These are phyloP conservation scores for Camelina sativa DNA, from an alignment of 345 rosid species.

Conservation along the genomic window DNA sequence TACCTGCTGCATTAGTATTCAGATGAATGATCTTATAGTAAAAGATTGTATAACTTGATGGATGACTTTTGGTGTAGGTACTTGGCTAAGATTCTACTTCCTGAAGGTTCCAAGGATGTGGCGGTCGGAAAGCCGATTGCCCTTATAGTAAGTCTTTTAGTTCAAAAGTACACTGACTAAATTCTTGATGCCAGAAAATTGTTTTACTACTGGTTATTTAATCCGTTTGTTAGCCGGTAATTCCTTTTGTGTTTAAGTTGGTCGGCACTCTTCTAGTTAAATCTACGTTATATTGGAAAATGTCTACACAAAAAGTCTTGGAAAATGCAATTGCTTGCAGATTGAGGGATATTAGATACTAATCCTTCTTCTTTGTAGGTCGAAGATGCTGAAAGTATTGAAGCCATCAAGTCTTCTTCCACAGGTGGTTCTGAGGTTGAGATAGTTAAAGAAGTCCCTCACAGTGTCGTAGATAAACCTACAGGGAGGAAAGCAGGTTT, in stretches of 20 bases:
- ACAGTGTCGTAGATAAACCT: conserved; percentile 52
- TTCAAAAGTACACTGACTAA: conserved; percentile 22
- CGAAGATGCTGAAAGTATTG: conserved; percentile 79
- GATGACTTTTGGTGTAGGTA: conserved; percentile 42
- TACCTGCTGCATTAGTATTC: conserved; percentile 15
- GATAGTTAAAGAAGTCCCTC: conserved; percentile 52
- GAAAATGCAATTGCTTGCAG: conserved; percentile 13
- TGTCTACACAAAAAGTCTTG: conserved; percentile 12
- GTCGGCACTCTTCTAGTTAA: conserved; percentile 24
- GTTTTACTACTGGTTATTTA: conserved; percentile 8
- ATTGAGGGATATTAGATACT: conserved; percentile 31
- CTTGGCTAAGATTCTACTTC: conserved; percentile 49
- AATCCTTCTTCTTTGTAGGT: conserved; percentile 60
- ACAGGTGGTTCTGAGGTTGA: conserved; percentile 50
- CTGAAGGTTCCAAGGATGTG: conserved; percentile 52
- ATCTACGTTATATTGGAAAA: conserved; percentile 10
- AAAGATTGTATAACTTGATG: conserved; percentile 23
- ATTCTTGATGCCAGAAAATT: conserved; percentile 22
- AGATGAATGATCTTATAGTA: conserved; percentile 22
- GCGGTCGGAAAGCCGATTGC: conserved; percentile 52
- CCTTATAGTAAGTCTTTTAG: conserved; percentile 43
- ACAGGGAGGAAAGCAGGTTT: conserved; percentile 49
- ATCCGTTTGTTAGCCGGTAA: conserved; percentile 24
- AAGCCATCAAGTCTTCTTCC: conserved; percentile 65
- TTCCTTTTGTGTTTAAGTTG: conserved; percentile 14